Evolutionary conservation across 805 yeast species (phyloP).

Genomic region (Hanseniaspora lindneri): DNA sequence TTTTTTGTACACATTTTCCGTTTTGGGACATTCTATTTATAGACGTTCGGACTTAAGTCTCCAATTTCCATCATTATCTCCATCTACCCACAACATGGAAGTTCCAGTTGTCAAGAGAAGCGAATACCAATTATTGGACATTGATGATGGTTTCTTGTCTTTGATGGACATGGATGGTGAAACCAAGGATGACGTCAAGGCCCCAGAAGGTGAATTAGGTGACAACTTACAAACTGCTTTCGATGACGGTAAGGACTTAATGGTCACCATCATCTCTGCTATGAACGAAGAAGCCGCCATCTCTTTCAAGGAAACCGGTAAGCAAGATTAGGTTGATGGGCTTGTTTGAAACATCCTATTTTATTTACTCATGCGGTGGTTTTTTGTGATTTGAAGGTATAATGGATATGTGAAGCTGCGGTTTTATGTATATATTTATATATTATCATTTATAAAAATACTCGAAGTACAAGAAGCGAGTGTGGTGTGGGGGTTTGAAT

Average conservation of each 20-base stretch:
- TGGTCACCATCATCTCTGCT: conserved; percentile 92
- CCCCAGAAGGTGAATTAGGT: conserved; percentile 97
- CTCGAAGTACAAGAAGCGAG: no score
- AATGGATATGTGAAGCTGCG: background rate
- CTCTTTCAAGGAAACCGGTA: conserved; percentile 98
- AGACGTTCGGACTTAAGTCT: no score
- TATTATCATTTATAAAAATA: background rate
- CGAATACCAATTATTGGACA: conserved; percentile 94
- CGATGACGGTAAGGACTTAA: conserved; percentile 95
- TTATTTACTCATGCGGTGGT: background rate
- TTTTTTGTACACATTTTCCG: no score
- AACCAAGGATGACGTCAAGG: conserved; percentile 97
- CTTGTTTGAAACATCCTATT: no score
- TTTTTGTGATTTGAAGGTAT: background rate
- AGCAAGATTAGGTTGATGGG: conserved; percentile 31
- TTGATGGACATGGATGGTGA: conserved; percentile 96
- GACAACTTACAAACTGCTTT: conserved; percentile 81
- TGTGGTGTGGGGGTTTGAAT: no score
- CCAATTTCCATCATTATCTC: no score
- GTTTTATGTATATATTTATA: background rate
- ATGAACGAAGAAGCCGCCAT: conserved; percentile 99
- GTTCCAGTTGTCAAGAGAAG: conserved; percentile 94
- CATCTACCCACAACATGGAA: conserved; percentile 99
- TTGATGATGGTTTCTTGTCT: conserved; percentile 94
- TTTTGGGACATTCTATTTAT: no score